Percentiles rank a stretch among this genome's conserved stretches.
These are phyloP conservation scores for Exophiala mesophila DNA, from an alignment of 2,329 filamentous ascomycete species.

Conservation along the genomic window DNA sequence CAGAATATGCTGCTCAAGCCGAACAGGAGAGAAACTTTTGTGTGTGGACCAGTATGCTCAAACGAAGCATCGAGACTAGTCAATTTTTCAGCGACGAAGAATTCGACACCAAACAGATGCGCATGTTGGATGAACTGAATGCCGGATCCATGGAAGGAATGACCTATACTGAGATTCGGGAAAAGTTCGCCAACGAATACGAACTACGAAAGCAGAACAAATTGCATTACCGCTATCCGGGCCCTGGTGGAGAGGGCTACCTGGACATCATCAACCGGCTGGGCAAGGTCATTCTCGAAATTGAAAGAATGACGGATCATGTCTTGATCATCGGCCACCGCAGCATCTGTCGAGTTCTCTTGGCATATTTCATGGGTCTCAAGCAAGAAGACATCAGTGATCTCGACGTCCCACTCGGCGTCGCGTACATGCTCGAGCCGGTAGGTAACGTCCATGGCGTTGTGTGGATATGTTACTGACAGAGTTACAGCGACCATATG, in stretches of 20 bases:
- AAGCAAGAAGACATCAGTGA: slow-evolving; percentile 88
- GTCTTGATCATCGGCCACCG: slow-evolving; percentile 88
- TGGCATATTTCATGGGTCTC: slow-evolving; percentile 94
- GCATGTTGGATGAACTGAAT: slow-evolving; percentile 95
- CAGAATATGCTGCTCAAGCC: slow-evolving; percentile 56
- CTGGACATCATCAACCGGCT: slow-evolving; percentile 94
- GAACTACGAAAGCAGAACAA: slow-evolving; percentile 75
- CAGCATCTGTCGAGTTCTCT: slow-evolving; percentile 82
- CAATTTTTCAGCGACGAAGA: slow-evolving; percentile 93
- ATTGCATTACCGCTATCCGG: slow-evolving; percentile 92
- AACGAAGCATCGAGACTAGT: slow-evolving; percentile 80
- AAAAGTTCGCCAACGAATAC: slow-evolving; percentile 76
- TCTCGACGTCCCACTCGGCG: slow-evolving; percentile 86
- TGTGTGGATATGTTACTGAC: no score
- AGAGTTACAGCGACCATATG: slow-evolving; percentile 78
- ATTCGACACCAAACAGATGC: slow-evolving; percentile 95
- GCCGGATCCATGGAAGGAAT: slow-evolving; percentile 89
- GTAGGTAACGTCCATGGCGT: no score
- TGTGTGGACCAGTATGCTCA: slow-evolving; percentile 97
- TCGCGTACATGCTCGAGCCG: slow-evolving; percentile 91
- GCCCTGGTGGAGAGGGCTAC: slow-evolving; percentile 92
- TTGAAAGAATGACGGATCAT: slow-evolving; percentile 95
- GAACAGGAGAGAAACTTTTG: slow-evolving; percentile 79
- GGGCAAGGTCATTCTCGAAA: slow-evolving; percentile 90
- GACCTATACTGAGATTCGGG: slow-evolving; percentile 85